Conservation (phyloP, 2,329 filamentous ascomycete species). For the Sarocladium brachiariae region DNA sequence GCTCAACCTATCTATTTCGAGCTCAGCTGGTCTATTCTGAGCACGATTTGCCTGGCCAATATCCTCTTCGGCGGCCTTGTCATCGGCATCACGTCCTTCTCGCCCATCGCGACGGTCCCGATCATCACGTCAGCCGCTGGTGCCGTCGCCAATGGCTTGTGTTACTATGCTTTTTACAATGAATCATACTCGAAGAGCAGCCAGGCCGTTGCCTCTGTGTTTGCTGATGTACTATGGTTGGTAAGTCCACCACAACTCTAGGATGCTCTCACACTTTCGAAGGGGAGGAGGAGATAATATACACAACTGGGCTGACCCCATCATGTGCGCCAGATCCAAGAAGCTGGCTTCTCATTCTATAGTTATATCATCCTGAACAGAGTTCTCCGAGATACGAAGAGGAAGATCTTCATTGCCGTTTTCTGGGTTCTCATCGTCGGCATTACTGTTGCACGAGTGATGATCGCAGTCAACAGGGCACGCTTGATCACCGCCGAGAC, state of each 20-base stretch:
- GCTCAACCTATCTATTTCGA: conserved; percentile 29
- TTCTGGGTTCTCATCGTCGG: conserved; percentile 52
- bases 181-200: conserved; percentile 15
- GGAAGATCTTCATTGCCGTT: conserved; percentile 40
- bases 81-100: conserved; percentile 31
- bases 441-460: conserved; percentile 40
- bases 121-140: conserved; percentile 30
- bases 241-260: too few species aligned
- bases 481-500: conserved; percentile 21
- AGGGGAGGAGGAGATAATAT: too few species aligned
- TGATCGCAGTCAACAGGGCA: conserved; percentile 26
- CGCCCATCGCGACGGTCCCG: conserved; percentile 31
- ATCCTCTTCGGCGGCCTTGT: conserved; percentile 31
- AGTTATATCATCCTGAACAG: conserved; percentile 47
- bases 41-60: conserved; percentile 34
- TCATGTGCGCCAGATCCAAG: conserved; percentile 29
- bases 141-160: conserved; percentile 35
- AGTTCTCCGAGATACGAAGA: conserved; percentile 36
- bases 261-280: too few species aligned
- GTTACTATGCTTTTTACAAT: conserved; percentile 35
- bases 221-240: conserved; percentile 35
- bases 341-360: conserved; percentile 37
- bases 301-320: background rate
- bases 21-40: conserved; percentile 38
- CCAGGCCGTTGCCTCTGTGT: conserved; percentile 27